A percentile compares a stretch with the other conserved stretches of the same genome.
Conservation (phyloP, 495 filamentous ascomycete species). For the Terfezia claveryi region DNA sequence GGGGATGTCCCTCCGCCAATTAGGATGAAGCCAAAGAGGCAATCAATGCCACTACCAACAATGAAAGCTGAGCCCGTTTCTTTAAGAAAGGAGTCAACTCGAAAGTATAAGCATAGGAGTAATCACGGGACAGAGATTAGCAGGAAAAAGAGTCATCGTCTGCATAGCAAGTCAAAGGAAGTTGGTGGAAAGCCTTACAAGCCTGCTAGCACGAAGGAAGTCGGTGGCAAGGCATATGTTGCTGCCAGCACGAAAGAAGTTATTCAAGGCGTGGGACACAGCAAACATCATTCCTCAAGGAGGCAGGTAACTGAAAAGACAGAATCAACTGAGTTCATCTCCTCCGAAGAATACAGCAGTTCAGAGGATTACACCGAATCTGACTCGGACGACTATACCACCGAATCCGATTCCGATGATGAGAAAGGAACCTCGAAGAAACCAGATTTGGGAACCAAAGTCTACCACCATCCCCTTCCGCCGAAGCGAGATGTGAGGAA, state of each 20-base stretch:
- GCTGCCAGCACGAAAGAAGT: not conserved
- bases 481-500: not conserved
- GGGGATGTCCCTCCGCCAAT: not conserved
- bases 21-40: not conserved
- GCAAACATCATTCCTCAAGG: not conserved
- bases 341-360: constrained; percentile 4
- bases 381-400: constrained; percentile 9
- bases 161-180: not conserved
- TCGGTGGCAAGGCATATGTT: not conserved
- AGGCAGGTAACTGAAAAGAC: not conserved
- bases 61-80: too few relatives aligned
- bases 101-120: not conserved
- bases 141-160: not conserved
- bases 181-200: not conserved
- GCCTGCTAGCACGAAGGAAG: not conserved
- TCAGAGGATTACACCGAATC: constrained; percentile 9
- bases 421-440: constrained; percentile 6
- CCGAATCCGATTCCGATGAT: constrained; percentile 1
- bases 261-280: not conserved
- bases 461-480: constrained; percentile 11
- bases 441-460: constrained; percentile 16
- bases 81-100: not conserved
- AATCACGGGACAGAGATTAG: not conserved
- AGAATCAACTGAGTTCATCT: constrained; percentile 1
- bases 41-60: too few relatives aligned